Conservation (phyloP, 768 basidiomycete species). For the Hydnomerulius pinastri region DNA sequence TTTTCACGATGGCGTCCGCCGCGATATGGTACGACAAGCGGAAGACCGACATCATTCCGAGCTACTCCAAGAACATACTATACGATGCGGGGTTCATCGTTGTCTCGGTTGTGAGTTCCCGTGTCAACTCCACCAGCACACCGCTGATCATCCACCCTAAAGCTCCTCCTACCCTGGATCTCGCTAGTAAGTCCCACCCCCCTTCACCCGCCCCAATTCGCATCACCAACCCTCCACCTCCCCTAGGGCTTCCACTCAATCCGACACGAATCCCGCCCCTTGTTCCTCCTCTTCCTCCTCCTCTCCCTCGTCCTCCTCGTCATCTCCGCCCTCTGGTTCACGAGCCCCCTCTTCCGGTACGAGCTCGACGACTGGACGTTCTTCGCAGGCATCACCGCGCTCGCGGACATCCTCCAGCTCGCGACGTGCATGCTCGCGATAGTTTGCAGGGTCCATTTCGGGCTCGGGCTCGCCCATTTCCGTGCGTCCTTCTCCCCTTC, state of each 20-base stretch:
- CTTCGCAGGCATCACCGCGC: constrained; percentile 46
- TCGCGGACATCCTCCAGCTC: constrained; percentile 43
- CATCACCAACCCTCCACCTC: background rate
- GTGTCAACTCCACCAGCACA: constrained; percentile 12
- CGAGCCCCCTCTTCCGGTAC: constrained; percentile 41
- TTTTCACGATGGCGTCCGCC: constrained; percentile 49
- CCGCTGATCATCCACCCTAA: background rate
- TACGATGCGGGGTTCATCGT: constrained; percentile 46
- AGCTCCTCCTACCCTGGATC: constrained; percentile 52
- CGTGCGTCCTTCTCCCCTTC: constrained; percentile 45
- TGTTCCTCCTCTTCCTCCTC: constrained; percentile 41
- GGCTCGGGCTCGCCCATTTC: constrained; percentile 54
- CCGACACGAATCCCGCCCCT: constrained; percentile 42
- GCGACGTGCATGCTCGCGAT: constrained; percentile 44
- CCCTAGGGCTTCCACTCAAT: constrained; percentile 52
- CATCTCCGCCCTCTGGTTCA: constrained; percentile 45
- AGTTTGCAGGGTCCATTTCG: constrained; percentile 55
- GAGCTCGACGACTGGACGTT: constrained; percentile 36
- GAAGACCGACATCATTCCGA: constrained; percentile 33
- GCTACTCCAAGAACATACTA: constrained; percentile 36
- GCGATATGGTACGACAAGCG: constrained; percentile 54
- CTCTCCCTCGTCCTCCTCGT: constrained; percentile 40
- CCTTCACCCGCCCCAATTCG: background rate
- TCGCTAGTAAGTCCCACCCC: constrained; percentile 36
- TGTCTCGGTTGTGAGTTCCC: constrained; percentile 43